Conservation (phyloP, 257 asterid genomes). For the Solanum medicagineum region DNA sequence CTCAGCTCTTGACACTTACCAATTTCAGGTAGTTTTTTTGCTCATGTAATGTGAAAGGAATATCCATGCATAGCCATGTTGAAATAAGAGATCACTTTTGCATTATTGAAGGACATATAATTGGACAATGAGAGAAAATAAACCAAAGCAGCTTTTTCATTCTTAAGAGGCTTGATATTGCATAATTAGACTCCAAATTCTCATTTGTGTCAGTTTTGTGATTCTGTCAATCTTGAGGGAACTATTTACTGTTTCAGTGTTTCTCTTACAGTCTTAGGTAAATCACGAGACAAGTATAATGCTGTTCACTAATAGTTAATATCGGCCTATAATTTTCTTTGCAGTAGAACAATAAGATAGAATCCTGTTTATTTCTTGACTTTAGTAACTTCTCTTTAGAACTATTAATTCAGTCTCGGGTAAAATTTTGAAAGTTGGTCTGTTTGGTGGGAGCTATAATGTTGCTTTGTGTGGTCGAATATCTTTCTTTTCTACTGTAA, state of each 20-base stretch:
- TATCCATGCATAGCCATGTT: neutral
- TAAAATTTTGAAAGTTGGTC: neutral
- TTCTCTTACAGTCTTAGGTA: neutral
- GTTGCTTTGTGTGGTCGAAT: neutral
- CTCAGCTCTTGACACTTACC: conserved; percentile 76
- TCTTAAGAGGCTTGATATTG: neutral
- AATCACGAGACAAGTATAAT: neutral
- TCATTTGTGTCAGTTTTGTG: neutral
- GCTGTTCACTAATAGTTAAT: neutral
- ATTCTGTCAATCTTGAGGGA: neutral
- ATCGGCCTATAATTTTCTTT: neutral
- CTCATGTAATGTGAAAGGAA: neutral
- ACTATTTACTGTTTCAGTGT: neutral
- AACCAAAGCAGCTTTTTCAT: neutral
- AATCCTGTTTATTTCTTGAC: neutral
- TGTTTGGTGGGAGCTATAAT: neutral
- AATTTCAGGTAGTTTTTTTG: conserved; percentile 62
- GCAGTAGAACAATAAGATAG: neutral
- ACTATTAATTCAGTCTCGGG: neutral
- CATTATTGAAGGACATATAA: neutral
- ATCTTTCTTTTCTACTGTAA: neutral
- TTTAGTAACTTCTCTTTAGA: neutral
- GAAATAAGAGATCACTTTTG: neutral
- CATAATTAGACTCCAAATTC: neutral
- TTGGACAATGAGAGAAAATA: neutral